phyloP scores from a whole-genome alignment of 805 yeast species.

The Diddensiella santjacobensis region DNA sequence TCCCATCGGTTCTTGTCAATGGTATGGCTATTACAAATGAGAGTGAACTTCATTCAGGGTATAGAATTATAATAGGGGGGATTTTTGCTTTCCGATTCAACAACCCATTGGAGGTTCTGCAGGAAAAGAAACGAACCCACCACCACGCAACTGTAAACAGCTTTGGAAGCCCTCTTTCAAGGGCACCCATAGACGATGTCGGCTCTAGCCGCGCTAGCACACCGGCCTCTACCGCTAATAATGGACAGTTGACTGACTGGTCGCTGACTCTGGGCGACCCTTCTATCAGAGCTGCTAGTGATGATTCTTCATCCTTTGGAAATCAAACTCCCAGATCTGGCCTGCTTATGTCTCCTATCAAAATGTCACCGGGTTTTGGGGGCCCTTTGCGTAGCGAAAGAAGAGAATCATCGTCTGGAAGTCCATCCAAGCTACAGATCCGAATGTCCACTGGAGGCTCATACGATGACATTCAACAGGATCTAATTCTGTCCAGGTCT shows the following conservation, averaged over 20 bases:
- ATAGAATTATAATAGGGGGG: constrained; percentile 25
- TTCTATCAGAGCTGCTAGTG: neutral
- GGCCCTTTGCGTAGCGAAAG: neutral
- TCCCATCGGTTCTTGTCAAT: constrained; percentile 22
- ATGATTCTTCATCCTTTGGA: neutral
- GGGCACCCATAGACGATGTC: neutral
- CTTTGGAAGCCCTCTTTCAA: constrained; percentile 3
- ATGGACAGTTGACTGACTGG: neutral
- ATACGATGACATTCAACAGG: too few species aligned
- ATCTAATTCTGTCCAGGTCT: neutral
- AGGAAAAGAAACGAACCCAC: neutral
- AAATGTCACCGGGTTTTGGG: neutral
- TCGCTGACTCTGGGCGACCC: neutral
- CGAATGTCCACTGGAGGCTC: too few species aligned
- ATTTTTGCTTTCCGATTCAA: constrained; percentile 28
- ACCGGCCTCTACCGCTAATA: neutral
- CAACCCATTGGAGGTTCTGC: constrained; percentile 13
- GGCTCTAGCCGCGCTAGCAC: neutral
- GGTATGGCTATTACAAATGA: constrained; percentile 19
- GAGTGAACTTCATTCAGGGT: constrained; percentile 24
- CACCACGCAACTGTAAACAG: neutral
- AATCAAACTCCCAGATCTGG: neutral
- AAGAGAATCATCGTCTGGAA: neutral
- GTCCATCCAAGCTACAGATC: neutral
- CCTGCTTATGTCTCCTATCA: neutral